Evolutionary conservation across 1,139 yeast species (phyloP), one percentile per base, ranked within the genome.

Genomic region (Saccharomyces hybrid): DNA sequence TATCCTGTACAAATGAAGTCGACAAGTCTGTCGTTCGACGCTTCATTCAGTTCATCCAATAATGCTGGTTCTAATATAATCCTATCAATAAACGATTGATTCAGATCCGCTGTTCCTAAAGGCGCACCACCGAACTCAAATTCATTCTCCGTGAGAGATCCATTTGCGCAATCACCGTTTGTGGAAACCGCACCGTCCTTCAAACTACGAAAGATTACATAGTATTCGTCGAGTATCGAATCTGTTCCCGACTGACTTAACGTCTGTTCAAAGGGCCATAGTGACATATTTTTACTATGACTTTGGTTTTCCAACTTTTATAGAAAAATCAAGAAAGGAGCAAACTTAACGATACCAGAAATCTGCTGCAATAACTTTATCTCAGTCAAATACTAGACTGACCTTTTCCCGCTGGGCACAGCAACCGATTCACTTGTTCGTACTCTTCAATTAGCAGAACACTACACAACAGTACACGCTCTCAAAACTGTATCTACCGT

Each of bases 41-140:
- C 72, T 31, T 68, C 67, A 19, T 38, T 16, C 54, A 86, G 70
- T 60, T 78, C 82, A 63, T 81, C 79, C 57, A 85, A 69, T 51
- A 82, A 74, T 23, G 73, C 75, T 0, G 81, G 72, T 49, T 83
- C 83, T 59, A 83, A 86, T 79, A 85, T 78, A 13, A 85, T 79
- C 1, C 83, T 77, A 66, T 84, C 88, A 2, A 89, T 83, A 51
- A 84, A 77, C 1, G 85, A 81, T 46, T 62, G 67, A 38, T 65
- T 86, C 80, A 84, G 84, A 3, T 38, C 44, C 0, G n/a, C 11
- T 14, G 6, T 38, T 9, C 11, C 44, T 9, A 13, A 13, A 19
- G 44, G 6, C 11, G 5, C 44, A 13, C 2, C 5, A 19, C n/a
- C n/a, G 11, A 38, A 16, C 13, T 38, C 25, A 3, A 13, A 38